These are phyloP conservation scores for Calendula officinalis DNA, from an alignment of 129 eudicot genomes.

Conservation along the genomic window DNA sequence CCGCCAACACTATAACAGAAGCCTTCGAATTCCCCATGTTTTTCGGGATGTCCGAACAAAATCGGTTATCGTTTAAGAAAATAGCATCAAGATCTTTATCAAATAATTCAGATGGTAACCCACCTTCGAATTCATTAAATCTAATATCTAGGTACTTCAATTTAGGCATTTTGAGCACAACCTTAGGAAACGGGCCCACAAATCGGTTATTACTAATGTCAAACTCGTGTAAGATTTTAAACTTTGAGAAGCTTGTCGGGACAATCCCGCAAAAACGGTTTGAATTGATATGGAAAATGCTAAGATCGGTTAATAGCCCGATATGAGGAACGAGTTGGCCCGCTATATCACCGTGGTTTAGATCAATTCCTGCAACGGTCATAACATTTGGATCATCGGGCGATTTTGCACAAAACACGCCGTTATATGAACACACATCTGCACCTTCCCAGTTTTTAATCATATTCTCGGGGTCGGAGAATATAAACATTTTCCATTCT, in stretches of 20 bases:
- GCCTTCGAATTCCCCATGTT: constrained; percentile 71
- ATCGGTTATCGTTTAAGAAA: constrained; percentile 63
- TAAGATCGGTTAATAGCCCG: constrained; percentile 55
- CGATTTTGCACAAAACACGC: constrained; percentile 62
- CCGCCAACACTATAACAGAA: constrained; percentile 64
- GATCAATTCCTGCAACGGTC: constrained; percentile 67
- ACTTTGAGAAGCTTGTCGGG: constrained; percentile 44
- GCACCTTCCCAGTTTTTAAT: constrained; percentile 59
- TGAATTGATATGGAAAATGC: constrained; percentile 65
- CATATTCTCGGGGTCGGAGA: constrained; percentile 57
- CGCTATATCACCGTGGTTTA: constrained; percentile 68
- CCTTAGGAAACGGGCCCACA: constrained; percentile 61
- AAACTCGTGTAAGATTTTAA: constrained; percentile 48
- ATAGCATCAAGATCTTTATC: constrained; percentile 66
- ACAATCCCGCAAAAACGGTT: constrained; percentile 71
- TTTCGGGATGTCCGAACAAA: constrained; percentile 53
- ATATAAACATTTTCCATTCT: constrained; percentile 58
- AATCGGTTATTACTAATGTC: constrained; percentile 82
- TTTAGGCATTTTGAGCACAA: constrained; percentile 42
- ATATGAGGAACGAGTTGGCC: constrained; percentile 61
- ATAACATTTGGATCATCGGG: constrained; percentile 41
- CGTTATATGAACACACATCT: constrained; percentile 69
- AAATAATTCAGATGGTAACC: constrained; percentile 55
- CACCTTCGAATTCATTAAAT: constrained; percentile 65
- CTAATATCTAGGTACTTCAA: constrained; percentile 66